Base-by-base conservation (phyloP, 1,139 yeast species). In the Scheffersomyces illinoinensis region DNA sequence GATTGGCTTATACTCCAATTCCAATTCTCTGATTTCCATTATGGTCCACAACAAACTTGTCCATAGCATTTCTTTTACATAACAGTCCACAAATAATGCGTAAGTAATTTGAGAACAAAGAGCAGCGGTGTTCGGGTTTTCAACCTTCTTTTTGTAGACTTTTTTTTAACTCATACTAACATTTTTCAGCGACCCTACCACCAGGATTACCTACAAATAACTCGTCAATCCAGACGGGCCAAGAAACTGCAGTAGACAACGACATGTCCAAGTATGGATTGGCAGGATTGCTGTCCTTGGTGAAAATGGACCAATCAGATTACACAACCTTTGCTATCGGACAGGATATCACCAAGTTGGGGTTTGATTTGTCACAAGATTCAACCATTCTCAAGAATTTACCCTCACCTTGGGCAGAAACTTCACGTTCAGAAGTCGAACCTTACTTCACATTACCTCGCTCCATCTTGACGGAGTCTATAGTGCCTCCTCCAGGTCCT, bases 341-440 rank as follows among this genome's bases (percentile, higher is more conserved):
- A 23, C 89, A 90, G 55, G 98, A 95, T 69, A 77, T 93, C 58
- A 85, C 87, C 59, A 85, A 89, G 64, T 77, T 91, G 52, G 96
- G 96, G 19, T 77, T 92, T 55, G 90, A 91, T 67, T 79, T 90
- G 65, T 74, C 78, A 10, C 71, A 67, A 18, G 76, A 77, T 52
- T 77, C 81, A 19, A 80, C 85, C 61, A 78, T 93, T 47, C 82
- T 93, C 55, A 84, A 84, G 66, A 86, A 87, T n/a, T 86, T 93
- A 69, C 88, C 96, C 33, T 89, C 97, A 14, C 98, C 98, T 14
- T 95, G 98, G 98, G 82, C 91, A 49, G 98, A 93, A 70, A 91
- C 97, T 0, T 86, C 96, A 14, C 82, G 96, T 67, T 88, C 93
- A 59, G 93, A 90, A 65, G 97, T 93, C n/a, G 97, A 92, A 66